Base-by-base conservation (phyloP, 805 yeast genomes). In the Priceomyces carsonii region DNA sequence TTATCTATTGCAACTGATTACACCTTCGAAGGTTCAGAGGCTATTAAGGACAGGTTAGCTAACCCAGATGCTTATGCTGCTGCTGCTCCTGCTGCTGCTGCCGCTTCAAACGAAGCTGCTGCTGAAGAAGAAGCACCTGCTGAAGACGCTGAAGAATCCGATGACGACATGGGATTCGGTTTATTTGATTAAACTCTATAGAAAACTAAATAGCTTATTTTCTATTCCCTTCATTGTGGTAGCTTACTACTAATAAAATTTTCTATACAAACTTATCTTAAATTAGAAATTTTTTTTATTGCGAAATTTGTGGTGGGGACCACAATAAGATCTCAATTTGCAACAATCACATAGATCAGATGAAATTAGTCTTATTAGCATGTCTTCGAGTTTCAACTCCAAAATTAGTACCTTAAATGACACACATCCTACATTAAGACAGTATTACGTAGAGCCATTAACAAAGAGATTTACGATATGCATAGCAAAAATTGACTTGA, bases 11-110 rank as follows among this genome's bases (percentile, higher is more conserved):
- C 96, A 66, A 82, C 98, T 66, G 96, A 93, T 72, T 93, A 90
- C 87, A 85, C 96, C 66, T 93, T 84, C 79, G 97, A 95, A 77
- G 98, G 96, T 73, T 86, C 96, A 57, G 99, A 90, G 80, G 90
- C 91, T 56, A 83, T 93, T 79, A 88, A 88, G 85, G 99, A 93
- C 85, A 87, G 98, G 79, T 79, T 93, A 63, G 98, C 96, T 72
- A 91, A 93, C 95, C 99, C 99, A 72, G 98, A 93, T 52, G 96
- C 96, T 72, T 93, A 91, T 77, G 99, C 98, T 68, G 84, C 98
- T 64, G 95, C 96, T 75, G 97, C 97, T 63, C 96, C 98, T 61
- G 96, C 75, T 69, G 96, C 96, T 61, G 84, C 85, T 66, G 87
- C 95, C 58, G 79, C 86, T 59, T 57, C 76, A 45, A 58, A 77